Evolutionary conservation across 2,329 filamentous ascomycete genomes (phyloP).

Genomic region (Ophiostoma ulmi): DNA sequence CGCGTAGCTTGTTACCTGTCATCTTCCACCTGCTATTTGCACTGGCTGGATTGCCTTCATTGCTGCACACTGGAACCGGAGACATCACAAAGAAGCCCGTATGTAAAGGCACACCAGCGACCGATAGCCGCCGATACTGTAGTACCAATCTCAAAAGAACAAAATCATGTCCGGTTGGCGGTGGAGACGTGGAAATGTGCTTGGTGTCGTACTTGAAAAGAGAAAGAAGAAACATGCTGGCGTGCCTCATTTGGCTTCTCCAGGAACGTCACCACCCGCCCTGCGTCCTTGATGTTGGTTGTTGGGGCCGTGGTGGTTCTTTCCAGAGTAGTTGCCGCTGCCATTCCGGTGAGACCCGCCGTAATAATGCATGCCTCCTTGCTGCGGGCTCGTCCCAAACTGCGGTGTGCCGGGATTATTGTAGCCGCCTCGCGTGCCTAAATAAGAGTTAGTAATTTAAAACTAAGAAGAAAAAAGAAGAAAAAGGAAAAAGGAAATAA

Average conservation of each 20-base stretch:
- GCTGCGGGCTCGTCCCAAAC: slow-evolving; percentile 59
- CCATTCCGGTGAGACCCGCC: slow-evolving; percentile 55
- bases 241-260: slow-evolving; percentile 15
- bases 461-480: not conserved
- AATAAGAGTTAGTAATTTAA: not conserved
- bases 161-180: slow-evolving; percentile 6
- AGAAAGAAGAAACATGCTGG: not conserved
- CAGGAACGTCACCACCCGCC: not conserved
- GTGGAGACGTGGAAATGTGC: not conserved
- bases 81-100: not conserved
- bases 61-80: slow-evolving; percentile 3
- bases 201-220: not conserved
- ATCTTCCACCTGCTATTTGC: not conserved
- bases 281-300: slow-evolving; percentile 22
- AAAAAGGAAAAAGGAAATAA: not conserved
- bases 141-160: slow-evolving; percentile 8
- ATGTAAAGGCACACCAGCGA: not conserved
- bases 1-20: not conserved
- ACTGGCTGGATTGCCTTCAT: not conserved
- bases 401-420: slow-evolving; percentile 55
- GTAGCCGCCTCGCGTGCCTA: slow-evolving; percentile 53
- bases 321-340: slow-evolving; percentile 46
- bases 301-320: slow-evolving; percentile 45
- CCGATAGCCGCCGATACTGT: not conserved
- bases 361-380: slow-evolving; percentile 54